Conservation (phyloP, 2,329 filamentous ascomycete genomes). For the Paecilomyces sp. region DNA sequence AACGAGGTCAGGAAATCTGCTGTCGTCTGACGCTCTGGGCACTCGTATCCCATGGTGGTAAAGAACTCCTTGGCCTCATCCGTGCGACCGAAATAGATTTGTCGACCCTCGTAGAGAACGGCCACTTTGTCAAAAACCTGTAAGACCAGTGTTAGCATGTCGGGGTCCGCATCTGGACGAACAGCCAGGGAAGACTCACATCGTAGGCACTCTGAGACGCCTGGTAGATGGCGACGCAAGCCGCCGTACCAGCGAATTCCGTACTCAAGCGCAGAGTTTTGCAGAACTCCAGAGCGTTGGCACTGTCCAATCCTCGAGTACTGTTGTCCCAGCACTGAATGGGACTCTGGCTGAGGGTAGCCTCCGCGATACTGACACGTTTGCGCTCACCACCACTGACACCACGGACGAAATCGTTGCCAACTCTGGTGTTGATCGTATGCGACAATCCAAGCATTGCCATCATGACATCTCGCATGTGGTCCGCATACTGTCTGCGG, state of each 20-base stretch:
- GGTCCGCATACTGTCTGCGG: slow-evolving; percentile 34
- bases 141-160: slow-evolving; percentile 15
- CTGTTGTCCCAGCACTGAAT: slow-evolving; percentile 40
- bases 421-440: slow-evolving; percentile 40
- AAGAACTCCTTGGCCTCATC: slow-evolving; percentile 54
- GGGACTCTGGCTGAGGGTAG: neutral
- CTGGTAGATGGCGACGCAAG: slow-evolving; percentile 52
- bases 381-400: slow-evolving; percentile 50
- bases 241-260: slow-evolving; percentile 43
- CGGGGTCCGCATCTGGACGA: neutral
- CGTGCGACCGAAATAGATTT: slow-evolving; percentile 63
- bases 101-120: slow-evolving; percentile 61
- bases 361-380: slow-evolving; percentile 47
- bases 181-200: slow-evolving; percentile 19
- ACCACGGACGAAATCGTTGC: slow-evolving; percentile 47
- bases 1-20: slow-evolving; percentile 60
- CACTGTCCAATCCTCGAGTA: slow-evolving; percentile 46
- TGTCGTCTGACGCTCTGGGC: slow-evolving; percentile 55
- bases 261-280: slow-evolving; percentile 45
- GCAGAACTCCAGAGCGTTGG: slow-evolving; percentile 52
- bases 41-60: slow-evolving; percentile 57
- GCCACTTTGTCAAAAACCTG: slow-evolving; percentile 61
- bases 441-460: slow-evolving; percentile 42
- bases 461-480: slow-evolving; percentile 38
- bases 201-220: slow-evolving; percentile 44